Evolutionary conservation across 495 filamentous ascomycete genomes (phyloP).

Genomic region (Hypoxylon trugodes): DNA sequence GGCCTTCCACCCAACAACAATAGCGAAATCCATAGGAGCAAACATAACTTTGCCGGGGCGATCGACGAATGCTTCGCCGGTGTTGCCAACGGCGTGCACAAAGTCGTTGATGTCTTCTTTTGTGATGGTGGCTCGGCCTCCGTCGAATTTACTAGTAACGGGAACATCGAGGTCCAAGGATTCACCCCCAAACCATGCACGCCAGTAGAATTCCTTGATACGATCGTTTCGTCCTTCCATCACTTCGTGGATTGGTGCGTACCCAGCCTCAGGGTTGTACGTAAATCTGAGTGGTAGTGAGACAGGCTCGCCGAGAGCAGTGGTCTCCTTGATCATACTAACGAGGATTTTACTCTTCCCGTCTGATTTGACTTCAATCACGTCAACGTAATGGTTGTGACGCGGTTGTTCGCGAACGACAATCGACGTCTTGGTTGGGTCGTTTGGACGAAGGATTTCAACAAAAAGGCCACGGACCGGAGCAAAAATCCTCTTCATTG

Average conservation of each 20-base stretch:
- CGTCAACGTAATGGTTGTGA: constrained; percentile 74
- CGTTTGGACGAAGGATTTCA: constrained; percentile 80
- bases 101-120: constrained; percentile 95
- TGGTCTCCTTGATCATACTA: constrained; percentile 89
- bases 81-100: constrained; percentile 97
- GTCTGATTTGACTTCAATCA: constrained; percentile 81
- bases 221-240: constrained; percentile 94
- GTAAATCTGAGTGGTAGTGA: constrained; percentile 84
- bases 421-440: constrained; percentile 81
- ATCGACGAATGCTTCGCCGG: constrained; percentile 97
- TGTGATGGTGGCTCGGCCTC: constrained; percentile 85
- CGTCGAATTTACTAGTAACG: constrained; percentile 86
- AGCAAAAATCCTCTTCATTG: constrained; percentile 87
- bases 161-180: constrained; percentile 81
- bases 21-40: constrained; percentile 99
- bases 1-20: constrained; percentile 98
- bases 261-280: constrained; percentile 92
- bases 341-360: constrained; percentile 81
- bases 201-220: constrained; percentile 98
- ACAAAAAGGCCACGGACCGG: constrained; percentile 87
- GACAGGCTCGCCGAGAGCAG: constrained; percentile 77
- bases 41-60: constrained; percentile 93
- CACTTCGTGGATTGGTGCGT: constrained; percentile 93
- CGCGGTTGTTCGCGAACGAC: constrained; percentile 72
- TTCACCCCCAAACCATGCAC: constrained; percentile 93